A percentile compares a stretch with the other conserved stretches of the same genome.
phyloP scores from a whole-genome alignment of 1,139 yeast species.

The Lodderomyces oxycetoniae region DNA sequence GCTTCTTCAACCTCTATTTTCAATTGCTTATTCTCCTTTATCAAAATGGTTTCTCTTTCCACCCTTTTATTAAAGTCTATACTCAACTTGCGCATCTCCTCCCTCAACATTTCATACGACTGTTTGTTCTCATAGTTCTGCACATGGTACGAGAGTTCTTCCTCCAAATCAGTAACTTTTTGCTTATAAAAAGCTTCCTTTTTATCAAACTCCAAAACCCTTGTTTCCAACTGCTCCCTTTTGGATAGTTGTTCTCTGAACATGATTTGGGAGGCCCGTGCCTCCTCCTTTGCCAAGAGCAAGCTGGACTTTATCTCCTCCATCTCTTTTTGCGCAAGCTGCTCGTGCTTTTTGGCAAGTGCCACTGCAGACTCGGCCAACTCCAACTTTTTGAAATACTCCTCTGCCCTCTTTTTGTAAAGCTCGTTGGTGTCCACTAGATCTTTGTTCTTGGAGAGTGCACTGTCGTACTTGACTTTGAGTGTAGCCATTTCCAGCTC shows the following conservation, averaged over 20 bases:
- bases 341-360: constrained; percentile 60
- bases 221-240: constrained; percentile 50
- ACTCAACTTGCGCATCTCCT: constrained; percentile 56
- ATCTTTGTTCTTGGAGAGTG: constrained; percentile 48
- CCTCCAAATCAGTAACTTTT: constrained; percentile 26
- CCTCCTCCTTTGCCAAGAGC: constrained; percentile 53
- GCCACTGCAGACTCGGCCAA: constrained; percentile 72
- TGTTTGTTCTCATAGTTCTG: constrained; percentile 44
- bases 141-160: constrained; percentile 52
- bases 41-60: constrained; percentile 59
- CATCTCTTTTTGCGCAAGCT: constrained; percentile 51
- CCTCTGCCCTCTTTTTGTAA: constrained; percentile 71
- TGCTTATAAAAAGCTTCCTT: constrained; percentile 28
- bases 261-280: constrained; percentile 52
- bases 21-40: constrained; percentile 59
- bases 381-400: constrained; percentile 69
- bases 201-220: constrained; percentile 50
- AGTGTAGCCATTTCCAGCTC: constrained; percentile 40
- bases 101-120: constrained; percentile 42
- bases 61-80: constrained; percentile 54
- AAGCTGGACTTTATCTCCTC: constrained; percentile 52
- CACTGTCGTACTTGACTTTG: constrained; percentile 50
- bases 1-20: constrained; percentile 60
- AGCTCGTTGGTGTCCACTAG: constrained; percentile 51
- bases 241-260: constrained; percentile 55